Base-by-base conservation (phyloP, 768 basidiomycete genomes). In the Trametes meyenii region DNA sequence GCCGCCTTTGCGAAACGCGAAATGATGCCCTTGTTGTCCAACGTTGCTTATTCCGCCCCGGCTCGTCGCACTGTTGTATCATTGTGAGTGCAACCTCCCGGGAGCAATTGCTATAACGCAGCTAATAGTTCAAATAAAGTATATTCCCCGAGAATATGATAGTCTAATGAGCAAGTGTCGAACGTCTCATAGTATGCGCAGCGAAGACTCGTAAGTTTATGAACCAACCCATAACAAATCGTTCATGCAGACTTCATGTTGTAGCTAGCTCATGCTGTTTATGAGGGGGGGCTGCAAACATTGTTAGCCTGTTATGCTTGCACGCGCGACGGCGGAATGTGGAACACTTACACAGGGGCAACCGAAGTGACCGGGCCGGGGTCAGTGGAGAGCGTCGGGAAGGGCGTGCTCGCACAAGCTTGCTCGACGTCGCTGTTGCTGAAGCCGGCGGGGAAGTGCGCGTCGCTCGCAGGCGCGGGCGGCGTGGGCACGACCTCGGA, bases 341-440 rank as follows among this genome's bases (percentile, higher is more conserved):
- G 19, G 6, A 24, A 33, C 6, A 55, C 53, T 55, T 56, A 66
- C 64, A 68, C 60, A 46, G 61, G 61, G 24, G 64, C 53, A n/a
- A 63, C 67, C 33, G 64, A 60, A 42, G 67, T 68, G 33, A 40
- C 53, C 40, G 65, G 50, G 33, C 67, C 66, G 19, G 62, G 55
- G 60, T 67, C 53, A 24, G 65, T 60, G 26, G 61, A 43, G 51
- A 70, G 65, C 26, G 57, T 63, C 16, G 62, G 67, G 61, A 67
- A 66, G 21, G 58, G 57, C 19, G 57, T 43, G n/a, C 60, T 36
- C 45, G 66, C 45, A 39, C 70, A 69, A 3, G 71, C 69, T 66
- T 70, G 69, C 64, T 70, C 66, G 60, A 72, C 36, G 48, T 72
- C 68, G 33, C 53, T 61, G 55, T 62, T 49, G 52, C 48, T 62